Evolutionary conservation across 2,329 filamentous ascomycete genomes (phyloP).

Genomic region (Triangularia setosa): DNA sequence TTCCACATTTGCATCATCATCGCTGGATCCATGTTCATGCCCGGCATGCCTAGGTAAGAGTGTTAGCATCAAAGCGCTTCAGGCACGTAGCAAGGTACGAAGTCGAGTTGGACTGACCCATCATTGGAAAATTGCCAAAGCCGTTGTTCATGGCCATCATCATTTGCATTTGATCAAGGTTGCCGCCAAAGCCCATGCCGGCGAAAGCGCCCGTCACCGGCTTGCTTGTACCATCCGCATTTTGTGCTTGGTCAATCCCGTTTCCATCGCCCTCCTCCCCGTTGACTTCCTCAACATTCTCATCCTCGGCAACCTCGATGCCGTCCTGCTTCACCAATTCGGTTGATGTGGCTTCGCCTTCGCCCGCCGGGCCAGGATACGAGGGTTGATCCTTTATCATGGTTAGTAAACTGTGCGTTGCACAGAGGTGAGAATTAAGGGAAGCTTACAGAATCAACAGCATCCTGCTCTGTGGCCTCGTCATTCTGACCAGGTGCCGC

Average conservation of each 20-base stretch:
- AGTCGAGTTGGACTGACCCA: constrained; percentile 62
- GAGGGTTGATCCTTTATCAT: constrained; percentile 12
- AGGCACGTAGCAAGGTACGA: neutral
- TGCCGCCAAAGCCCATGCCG: constrained; percentile 59
- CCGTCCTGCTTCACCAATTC: constrained; percentile 14
- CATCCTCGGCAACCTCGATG: constrained; percentile 26
- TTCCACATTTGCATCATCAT: constrained; percentile 71
- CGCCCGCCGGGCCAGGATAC: constrained; percentile 5
- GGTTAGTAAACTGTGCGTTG: constrained; percentile 9
- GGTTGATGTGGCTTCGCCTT: constrained; percentile 9
- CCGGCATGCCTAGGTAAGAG: constrained; percentile 61
- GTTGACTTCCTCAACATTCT: constrained; percentile 28
- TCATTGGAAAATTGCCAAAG: constrained; percentile 67
- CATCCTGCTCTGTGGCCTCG: constrained; percentile 4
- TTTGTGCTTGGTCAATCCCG: constrained; percentile 30
- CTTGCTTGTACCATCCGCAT: constrained; percentile 28
- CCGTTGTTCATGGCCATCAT: constrained; percentile 72
- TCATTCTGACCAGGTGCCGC: constrained; percentile 7
- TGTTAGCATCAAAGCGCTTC: constrained; percentile 13
- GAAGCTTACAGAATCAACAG: constrained; percentile 14
- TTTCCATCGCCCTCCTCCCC: constrained; percentile 30
- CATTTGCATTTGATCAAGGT: constrained; percentile 76
- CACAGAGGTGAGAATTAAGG: neutral
- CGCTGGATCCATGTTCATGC: constrained; percentile 81
- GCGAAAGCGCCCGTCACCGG: constrained; percentile 48